These are phyloP conservation scores for Coniochaeta pulveracea DNA, from an alignment of 2,329 filamentous ascomycete genomes.

Conservation along the genomic window DNA sequence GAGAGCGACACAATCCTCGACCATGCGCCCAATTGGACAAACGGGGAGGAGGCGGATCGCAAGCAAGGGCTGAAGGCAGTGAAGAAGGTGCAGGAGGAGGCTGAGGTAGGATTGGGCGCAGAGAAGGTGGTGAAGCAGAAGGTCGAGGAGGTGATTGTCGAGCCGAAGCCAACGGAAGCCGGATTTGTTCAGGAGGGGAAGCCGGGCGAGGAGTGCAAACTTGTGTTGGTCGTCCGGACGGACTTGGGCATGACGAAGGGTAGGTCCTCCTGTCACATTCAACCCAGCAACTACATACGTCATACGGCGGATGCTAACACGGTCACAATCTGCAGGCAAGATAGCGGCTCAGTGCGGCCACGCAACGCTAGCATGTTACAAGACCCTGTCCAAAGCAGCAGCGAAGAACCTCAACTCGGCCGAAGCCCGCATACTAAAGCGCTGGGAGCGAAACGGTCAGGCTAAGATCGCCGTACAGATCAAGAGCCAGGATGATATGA, in stretches of 20 bases:
- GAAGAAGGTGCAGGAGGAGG: conserved; percentile 12
- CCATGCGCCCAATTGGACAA: conserved; percentile 57
- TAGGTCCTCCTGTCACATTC: conserved; percentile 26
- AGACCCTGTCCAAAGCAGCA: conserved; percentile 53
- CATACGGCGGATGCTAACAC: no score
- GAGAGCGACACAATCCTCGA: conserved; percentile 47
- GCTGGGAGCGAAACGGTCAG: conserved; percentile 81
- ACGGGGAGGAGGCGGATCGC: conserved; percentile 46
- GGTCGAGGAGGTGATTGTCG: conserved; percentile 2
- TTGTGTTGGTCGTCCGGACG: conserved; percentile 83
- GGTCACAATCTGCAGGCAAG: conserved; percentile 56
- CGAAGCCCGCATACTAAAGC: conserved; percentile 54
- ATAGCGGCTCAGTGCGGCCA: conserved; percentile 93
- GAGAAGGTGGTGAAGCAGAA: not conserved
- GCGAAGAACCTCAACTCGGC: conserved; percentile 37
- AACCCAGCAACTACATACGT: conserved; percentile 2
- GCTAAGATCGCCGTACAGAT: conserved; percentile 88
- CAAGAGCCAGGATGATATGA: conserved; percentile 74
- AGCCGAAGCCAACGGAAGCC: conserved; percentile 19
- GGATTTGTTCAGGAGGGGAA: conserved; percentile 34
- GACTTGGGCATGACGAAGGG: conserved; percentile 97
- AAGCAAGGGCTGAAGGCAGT: conserved; percentile 39
- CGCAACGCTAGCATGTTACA: conserved; percentile 97
- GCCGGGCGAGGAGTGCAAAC: conserved; percentile 73
- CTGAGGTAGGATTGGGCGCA: no score